Evolutionary conservation across 2,329 filamentous ascomycete species (phyloP), one percentile per base, ranked within the genome.

Genomic region (Ceratocystis colombiana): DNA sequence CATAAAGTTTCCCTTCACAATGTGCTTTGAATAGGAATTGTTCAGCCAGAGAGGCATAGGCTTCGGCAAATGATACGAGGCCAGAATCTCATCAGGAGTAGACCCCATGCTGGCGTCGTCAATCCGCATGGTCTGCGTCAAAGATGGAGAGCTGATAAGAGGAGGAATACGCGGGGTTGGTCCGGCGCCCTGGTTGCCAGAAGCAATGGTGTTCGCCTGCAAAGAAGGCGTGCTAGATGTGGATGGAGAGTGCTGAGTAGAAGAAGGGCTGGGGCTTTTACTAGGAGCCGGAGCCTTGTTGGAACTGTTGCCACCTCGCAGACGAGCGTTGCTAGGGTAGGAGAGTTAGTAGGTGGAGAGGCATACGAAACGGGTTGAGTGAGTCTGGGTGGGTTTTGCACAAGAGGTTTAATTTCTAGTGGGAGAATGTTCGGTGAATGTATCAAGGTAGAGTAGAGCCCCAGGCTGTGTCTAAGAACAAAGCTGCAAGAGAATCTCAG

Each of bases 1-100:
- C 87, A 96, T 90, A 74, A 97, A 96, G 78, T 96, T 97, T 68
- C 93, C 93, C 79, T 93, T 96, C 73, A 96, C 92, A 70, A 96
- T 96, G 73, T 96, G 86, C 74, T 88, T 89, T 65, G 88, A 87
- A 73, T 89, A 88, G 69, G 84, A 78, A 66, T 87, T 82, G 72
- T 89, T 87, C 72, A 91, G 84, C 85, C 89, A 91, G 68, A 89
- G 78, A 17, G 89, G 89, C 68, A 85, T 78, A 41, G 84, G 83
- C 50, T 84, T 81, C 68, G 87, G 87, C 68, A 89, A 79, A 71
- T 87, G 84, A 72, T 86, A 86, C 12, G 79, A 78, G 70, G 78
- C 78, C 70, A 86, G 79, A 64, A 82, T 74, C 66, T 84, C 82
- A 71, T 86, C 82, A 67, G 76, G 78, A 69, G 74, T 78, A 44